phyloP scores from a whole-genome alignment of 495 filamentous ascomycete genomes.

The Polyplosphaeria fusca region DNA sequence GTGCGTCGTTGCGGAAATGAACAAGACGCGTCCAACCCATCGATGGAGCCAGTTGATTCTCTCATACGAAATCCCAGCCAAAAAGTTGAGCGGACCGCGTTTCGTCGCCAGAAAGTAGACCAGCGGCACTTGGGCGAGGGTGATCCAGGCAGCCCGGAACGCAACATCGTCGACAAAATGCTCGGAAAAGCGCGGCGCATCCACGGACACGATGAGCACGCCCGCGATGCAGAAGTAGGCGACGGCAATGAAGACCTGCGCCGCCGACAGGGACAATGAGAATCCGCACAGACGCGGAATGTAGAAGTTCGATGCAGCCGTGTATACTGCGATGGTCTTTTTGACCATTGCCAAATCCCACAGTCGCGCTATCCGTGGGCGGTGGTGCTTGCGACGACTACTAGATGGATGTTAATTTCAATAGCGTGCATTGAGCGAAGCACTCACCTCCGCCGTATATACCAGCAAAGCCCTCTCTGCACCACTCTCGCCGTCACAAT shows the following conservation, averaged over 20 bases:
- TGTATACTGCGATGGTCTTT: not conserved
- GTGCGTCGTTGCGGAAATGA: slow-evolving; percentile 34
- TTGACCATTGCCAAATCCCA: not conserved
- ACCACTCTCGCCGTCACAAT: not conserved
- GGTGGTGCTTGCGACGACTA: not conserved
- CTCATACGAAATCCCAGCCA: slow-evolving; percentile 36
- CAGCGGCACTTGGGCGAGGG: slow-evolving; percentile 35
- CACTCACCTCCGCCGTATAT: not conserved
- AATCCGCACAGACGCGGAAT: not conserved
- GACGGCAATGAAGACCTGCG: not conserved
- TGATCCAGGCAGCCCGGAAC: slow-evolving; percentile 38
- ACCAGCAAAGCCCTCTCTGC: not conserved
- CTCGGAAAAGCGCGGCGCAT: slow-evolving; percentile 10
- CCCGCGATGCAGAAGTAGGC: not conserved
- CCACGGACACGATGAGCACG: slow-evolving; percentile 4
- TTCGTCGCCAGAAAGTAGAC: slow-evolving; percentile 35
- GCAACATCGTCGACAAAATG: slow-evolving; percentile 34
- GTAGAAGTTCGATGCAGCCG: not conserved
- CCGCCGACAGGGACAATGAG: not conserved
- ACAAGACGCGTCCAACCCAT: slow-evolving; percentile 33
- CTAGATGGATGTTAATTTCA: not conserved
- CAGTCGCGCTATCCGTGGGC: not conserved
- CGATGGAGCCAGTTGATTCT: slow-evolving; percentile 38
- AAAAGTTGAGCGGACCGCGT: slow-evolving; percentile 28
- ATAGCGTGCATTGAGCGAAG: not conserved